Conservation (phyloP, 345 rosid genomes). For the Lepidium sativum region DNA sequence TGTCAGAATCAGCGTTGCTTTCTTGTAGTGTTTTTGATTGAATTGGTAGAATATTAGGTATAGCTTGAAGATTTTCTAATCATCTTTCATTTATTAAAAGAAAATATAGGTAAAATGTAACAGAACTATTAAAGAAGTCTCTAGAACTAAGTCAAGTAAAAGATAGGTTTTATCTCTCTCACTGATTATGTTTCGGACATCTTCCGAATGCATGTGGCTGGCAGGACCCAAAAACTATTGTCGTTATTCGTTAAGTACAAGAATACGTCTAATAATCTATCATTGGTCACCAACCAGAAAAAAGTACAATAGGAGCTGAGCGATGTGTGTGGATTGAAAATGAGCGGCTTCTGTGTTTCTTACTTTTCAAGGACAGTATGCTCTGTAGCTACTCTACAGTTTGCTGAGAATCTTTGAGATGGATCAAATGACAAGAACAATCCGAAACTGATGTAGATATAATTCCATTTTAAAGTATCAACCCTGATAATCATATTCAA, state of each 20-base stretch:
- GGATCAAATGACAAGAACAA: not conserved
- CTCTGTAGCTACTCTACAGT: not conserved
- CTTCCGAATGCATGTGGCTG: not conserved
- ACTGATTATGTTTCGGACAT: not conserved
- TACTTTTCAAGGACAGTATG: not conserved
- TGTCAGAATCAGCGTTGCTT: too few species aligned
- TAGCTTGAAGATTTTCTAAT: too few species aligned
- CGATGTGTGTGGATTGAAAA: not conserved
- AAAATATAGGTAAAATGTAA: too few species aligned
- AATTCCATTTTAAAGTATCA: not conserved
- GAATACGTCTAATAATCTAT: not conserved
- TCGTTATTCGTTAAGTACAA: not conserved
- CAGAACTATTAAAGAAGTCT: not conserved
- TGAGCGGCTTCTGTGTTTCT: too few species aligned
- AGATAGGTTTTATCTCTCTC: not conserved
- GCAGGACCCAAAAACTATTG: too few species aligned
- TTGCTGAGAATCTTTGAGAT: not conserved
- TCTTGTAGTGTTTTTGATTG: not conserved
- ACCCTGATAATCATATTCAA: not conserved
- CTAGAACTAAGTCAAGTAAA: not conserved
- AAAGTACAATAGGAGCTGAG: not conserved
- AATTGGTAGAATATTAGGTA: not conserved
- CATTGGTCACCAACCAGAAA: not conserved
- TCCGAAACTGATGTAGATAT: not conserved
- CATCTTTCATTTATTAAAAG: too few species aligned